Evolutionary conservation across 768 basidiomycete species (phyloP), one percentile per base, ranked within the genome.

Genomic region (Suillus paluster): DNA sequence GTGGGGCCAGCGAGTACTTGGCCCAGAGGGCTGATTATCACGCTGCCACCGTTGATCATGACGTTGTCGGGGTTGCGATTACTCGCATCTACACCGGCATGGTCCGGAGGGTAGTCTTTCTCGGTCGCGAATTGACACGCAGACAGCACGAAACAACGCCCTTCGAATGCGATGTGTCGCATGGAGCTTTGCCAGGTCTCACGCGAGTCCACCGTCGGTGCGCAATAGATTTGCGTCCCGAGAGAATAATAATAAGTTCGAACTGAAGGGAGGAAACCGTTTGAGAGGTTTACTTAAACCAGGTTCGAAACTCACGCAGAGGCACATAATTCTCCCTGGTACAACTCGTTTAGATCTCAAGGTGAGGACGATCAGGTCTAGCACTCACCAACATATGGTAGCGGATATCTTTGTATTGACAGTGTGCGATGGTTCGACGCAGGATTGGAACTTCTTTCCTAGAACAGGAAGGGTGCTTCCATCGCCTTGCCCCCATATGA

Each of bases 301-400:
- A 39, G 9, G 23, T 38, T n/a, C 53, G 36, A 48, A 45, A 75
- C 84, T 52, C 61, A 86, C 84, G 68, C 59, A 88, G 68, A 21
- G 88, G 88, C 86, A 88, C 87, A 63, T 87, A 87, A 67, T 89
- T 88, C 63, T 89, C 88, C 88, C 87, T 88, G 57, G 44, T 57
- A n/a, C 56, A 25, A 19, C 23, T 11, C 17, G 17, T 27, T 19
- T 1, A 41, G 41, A 36, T 25, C 59, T 61, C 46, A 49, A 36
- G 50, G n/a, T 19, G 5, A 36, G 14, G 23, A 19, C 10, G 34
- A 55, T 39, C 17, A 39, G 10, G 6, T 23, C 36, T 34, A 8
- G 21, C 14, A 64, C 82, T 72, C 59, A 84, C 86, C 86, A 86
- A 67, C 86, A 87, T 45, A 87, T 85, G 1, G 84, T 77, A 2